Percentiles rank a stretch among this genome's conserved stretches.
Conservation (phyloP, 2,329 filamentous ascomycete genomes). For the Talaromyces sp. region DNA sequence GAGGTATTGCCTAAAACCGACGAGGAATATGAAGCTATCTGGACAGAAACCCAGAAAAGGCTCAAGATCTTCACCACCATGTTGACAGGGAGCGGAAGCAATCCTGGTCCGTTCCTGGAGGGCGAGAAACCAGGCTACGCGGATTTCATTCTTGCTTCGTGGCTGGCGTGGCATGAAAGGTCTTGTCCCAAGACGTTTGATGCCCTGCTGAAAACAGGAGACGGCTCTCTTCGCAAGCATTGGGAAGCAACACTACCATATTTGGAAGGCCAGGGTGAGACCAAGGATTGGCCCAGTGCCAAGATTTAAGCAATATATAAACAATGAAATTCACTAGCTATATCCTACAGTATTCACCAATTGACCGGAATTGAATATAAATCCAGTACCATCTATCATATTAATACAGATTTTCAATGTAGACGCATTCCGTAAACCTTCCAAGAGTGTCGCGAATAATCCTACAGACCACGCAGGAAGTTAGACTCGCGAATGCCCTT, state of each 20-base stretch:
- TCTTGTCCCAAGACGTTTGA: slow-evolving; percentile 18
- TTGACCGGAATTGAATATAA: neutral
- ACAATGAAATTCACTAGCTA: neutral
- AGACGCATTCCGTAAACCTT: neutral
- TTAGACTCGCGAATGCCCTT: slow-evolving; percentile 44
- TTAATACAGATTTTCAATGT: neutral
- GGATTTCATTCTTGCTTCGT: slow-evolving; percentile 22
- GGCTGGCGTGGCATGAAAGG: slow-evolving; percentile 22
- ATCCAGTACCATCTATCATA: slow-evolving; percentile 2
- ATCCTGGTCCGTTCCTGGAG: slow-evolving; percentile 30
- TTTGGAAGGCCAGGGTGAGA: slow-evolving; percentile 28
- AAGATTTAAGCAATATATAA: slow-evolving; percentile 3
- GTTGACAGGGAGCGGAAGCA: slow-evolving; percentile 22
- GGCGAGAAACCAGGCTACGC: slow-evolving; percentile 26
- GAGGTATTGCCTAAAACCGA: slow-evolving; percentile 23
- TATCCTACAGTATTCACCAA: neutral
- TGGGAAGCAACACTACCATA: slow-evolving; percentile 27
- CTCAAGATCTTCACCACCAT: slow-evolving; percentile 18
- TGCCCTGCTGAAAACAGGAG: slow-evolving; percentile 18
- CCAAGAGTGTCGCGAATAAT: neutral
- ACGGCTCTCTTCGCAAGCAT: slow-evolving; percentile 23
- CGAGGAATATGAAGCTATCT: slow-evolving; percentile 14
- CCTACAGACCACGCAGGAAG: slow-evolving; percentile 43
- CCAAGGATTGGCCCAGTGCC: slow-evolving; percentile 26
- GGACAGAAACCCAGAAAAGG: slow-evolving; percentile 17